Conservation (phyloP, 345 rosid species). For the Angophora floribunda region DNA sequence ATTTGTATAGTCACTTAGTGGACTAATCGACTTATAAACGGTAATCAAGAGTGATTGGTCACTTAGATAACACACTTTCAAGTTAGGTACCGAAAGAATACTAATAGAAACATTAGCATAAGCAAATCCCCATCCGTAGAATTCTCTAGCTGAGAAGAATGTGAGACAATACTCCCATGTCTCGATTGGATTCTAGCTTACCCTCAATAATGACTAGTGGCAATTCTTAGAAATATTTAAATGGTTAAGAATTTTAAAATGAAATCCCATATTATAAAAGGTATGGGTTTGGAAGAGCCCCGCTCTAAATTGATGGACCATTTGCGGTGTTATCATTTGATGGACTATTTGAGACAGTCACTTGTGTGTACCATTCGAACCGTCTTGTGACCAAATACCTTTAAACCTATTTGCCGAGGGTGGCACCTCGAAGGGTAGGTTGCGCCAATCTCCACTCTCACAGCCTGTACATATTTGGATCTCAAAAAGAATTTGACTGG, state of each 20-base stretch:
- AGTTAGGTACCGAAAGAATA: no score
- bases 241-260: not conserved
- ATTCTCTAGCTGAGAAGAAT: not conserved
- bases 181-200: not conserved
- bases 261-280: no score
- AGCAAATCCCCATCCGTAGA: not conserved
- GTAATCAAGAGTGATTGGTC: no score
- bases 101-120: no score
- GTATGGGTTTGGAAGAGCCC: not conserved
- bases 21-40: no score
- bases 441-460: not conserved
- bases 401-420: not conserved
- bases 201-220: not conserved
- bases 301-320: not conserved
- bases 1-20: no score
- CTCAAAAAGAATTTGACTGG: not conserved
- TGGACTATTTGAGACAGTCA: not conserved
- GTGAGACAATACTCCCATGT: not conserved
- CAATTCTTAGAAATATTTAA: not conserved
- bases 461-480: not conserved
- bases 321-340: not conserved
- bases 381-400: not conserved
- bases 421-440: not conserved
- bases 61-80: no score
- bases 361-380: not conserved